Base-by-base conservation (phyloP, 1,139 yeast genomes). In the Pichia sp. region DNA sequence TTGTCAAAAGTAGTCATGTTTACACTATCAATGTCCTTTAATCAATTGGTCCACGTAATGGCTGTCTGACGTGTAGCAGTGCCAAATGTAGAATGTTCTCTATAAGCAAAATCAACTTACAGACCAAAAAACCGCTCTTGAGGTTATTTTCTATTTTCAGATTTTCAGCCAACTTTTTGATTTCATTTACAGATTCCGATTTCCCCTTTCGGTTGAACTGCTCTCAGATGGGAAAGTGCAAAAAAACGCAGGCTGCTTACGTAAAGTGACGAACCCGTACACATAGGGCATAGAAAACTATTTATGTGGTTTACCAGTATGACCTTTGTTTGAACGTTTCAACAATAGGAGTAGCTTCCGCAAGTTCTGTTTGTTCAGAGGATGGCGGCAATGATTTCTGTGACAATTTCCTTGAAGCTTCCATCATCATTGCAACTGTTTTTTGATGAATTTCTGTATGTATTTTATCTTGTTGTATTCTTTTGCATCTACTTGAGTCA, bases 1-100 rank as follows among this genome's bases (percentile, higher is more conserved):
- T 79, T 80, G 50, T 76, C 79, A 56, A 69, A 74, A 1, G 77
- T 73, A 11, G 78, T 71, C 78, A 74, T 73, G 9, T 4, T 16
- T 35, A 20, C 25, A 3, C 9, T 22, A 22, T 22, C 38, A 20
- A 20, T 35, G 8, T 8, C 12, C 13, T 22, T 18, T 8, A 22
- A 9, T 16, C 36, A 18, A 18, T 11, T 9, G 22, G 7, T 32
- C 5, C 36, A 16, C 16, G 11, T 15, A 32, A 16, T 18, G 3
- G 22, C 13, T n/a, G 34, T 6, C 9, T 30, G 34, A 7, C 7
- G 16, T 11, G 13, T n/a, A 3, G 7, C 3, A 15, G 32, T 29
- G 13, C 16, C 16, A 29, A 8, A 13, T 29, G 7, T 13, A 15
- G 32, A 29, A 29, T 11, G 15, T 15, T 5, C 9, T 3, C 7